phyloP scores from a whole-genome alignment of 1,284 basidiomycete species.

The Chalciporus sp. region DNA sequence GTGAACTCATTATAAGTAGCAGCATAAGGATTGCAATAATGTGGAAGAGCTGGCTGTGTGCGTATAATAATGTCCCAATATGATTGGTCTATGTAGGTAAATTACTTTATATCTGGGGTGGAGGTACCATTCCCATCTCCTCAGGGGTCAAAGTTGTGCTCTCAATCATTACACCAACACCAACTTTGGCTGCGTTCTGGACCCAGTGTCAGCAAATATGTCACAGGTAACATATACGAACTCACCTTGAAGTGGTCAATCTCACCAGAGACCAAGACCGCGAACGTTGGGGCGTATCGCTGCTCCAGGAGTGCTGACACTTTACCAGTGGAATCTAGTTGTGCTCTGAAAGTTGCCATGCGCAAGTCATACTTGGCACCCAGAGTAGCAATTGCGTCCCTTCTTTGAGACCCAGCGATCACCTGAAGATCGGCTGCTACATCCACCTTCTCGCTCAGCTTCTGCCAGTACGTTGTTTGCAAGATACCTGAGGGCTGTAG shows the following conservation, averaged over 20 bases:
- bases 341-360: constrained; percentile 90
- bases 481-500: constrained; percentile 86
- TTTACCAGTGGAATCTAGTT: constrained; percentile 92
- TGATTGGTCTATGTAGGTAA: constrained; percentile 31
- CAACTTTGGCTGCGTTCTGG: constrained; percentile 90
- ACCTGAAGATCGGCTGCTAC: constrained; percentile 95
- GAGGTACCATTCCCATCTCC: constrained; percentile 73
- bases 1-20: not conserved
- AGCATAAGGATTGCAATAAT: not conserved
- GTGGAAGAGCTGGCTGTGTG: constrained; percentile 10
- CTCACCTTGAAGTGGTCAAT: constrained; percentile 97
- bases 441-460: constrained; percentile 95
- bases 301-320: constrained; percentile 95
- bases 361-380: constrained; percentile 98
- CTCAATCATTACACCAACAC: constrained; percentile 97
- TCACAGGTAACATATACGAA: constrained; percentile 1
- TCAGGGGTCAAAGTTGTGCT: constrained; percentile 74
- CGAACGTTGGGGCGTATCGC: constrained; percentile 92
- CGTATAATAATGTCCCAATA: constrained; percentile 19
- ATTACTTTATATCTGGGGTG: constrained; percentile 41
- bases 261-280: constrained; percentile 94
- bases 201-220: constrained; percentile 17
- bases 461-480: constrained; percentile 96
- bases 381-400: constrained; percentile 91
- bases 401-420: constrained; percentile 73